Evolutionary conservation across 2,329 filamentous ascomycete genomes (phyloP).

Genomic region (Orbilia brochopaga): DNA sequence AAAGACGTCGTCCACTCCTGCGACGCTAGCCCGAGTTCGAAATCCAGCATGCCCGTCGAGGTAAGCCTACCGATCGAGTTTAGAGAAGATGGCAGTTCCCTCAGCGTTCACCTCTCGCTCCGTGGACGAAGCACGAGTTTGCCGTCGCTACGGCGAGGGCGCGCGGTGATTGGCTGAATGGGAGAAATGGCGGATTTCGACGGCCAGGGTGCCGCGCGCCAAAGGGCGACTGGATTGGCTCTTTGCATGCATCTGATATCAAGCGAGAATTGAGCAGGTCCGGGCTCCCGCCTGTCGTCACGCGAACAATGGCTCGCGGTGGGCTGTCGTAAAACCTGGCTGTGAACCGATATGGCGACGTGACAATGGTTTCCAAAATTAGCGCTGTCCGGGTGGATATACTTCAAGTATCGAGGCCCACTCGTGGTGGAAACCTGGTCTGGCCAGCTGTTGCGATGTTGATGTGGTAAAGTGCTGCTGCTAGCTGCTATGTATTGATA

Average conservation of each 20-base stretch:
- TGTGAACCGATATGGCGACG: background rate
- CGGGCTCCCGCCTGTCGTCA: slow-evolving; percentile 11
- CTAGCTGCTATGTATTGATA: no score
- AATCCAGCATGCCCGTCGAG: background rate
- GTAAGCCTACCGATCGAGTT: background rate
- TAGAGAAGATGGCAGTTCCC: background rate
- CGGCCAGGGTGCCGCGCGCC: slow-evolving; percentile 45
- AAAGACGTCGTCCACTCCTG: slow-evolving; percentile 35
- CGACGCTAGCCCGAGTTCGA: background rate
- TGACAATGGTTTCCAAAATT: background rate
- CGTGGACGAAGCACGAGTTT: slow-evolving; percentile 23
- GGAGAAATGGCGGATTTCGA: background rate
- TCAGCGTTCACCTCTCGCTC: background rate
- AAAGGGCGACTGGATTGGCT: slow-evolving; percentile 36
- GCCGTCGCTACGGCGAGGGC: slow-evolving; percentile 15
- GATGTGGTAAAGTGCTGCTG: no score
- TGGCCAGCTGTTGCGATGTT: no score
- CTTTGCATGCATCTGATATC: background rate
- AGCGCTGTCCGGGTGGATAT: background rate
- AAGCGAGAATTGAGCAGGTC: background rate
- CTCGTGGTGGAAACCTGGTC: no score
- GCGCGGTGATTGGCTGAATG: slow-evolving; percentile 38
- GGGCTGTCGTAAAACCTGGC: slow-evolving; percentile 28
- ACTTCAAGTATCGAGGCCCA: no score
- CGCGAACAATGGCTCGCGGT: slow-evolving; percentile 29